Evolutionary conservation across 768 basidiomycete genomes (phyloP), one percentile per base, ranked within the genome.

Genomic region (Lentinula lateritia): DNA sequence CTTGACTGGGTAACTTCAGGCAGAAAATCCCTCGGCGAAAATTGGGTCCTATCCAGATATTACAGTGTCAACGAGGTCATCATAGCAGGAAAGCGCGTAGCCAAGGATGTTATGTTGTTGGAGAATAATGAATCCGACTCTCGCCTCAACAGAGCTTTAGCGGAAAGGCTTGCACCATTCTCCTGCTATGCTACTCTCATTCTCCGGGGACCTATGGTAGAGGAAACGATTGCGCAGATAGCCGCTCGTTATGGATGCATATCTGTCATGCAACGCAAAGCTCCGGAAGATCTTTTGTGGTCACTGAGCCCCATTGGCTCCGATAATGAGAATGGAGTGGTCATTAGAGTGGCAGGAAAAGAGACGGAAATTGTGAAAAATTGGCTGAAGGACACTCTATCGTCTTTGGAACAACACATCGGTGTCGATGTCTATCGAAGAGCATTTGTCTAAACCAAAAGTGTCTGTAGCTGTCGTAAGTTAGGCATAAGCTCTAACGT

Each of bases 1-100:
- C 81, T 98, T 15, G 96, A 98, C 70, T 97, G 95, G 93, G 76
- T 93, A 61, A 97, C 94, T 0, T 90, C 92, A 3, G 96, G 96
- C 10, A 83, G 96, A 39, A 87, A 84, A 70, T 81, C 87, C 7
- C 78, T 85, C 28, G 90, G 91, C 35, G 96, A 98, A 69, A 88
- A 92, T 56, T 98, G 96, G 96, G 85, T 72, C 3, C 95, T 98
- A 71, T 83, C 89, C 54, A 78, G 83, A 62, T 98, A 96, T 71
- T 83, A 88, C 70, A 95, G 91, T 66, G 73, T 83, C 59, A 98
- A 98, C 71, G 93, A 96, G 71, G 75, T 98, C 12, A 83, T 83
- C 69, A 70, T 91, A 10, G 84, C 80, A 7, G 86, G 82, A 1
- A 78, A 75, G 66, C 80, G 87, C 61, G 73, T 94, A 36, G 89